A percentile compares a stretch with the other conserved stretches of the same genome.
These are phyloP conservation scores for Capsicum baccatum DNA, from an alignment of 257 asterid species.

Conservation along the genomic window DNA sequence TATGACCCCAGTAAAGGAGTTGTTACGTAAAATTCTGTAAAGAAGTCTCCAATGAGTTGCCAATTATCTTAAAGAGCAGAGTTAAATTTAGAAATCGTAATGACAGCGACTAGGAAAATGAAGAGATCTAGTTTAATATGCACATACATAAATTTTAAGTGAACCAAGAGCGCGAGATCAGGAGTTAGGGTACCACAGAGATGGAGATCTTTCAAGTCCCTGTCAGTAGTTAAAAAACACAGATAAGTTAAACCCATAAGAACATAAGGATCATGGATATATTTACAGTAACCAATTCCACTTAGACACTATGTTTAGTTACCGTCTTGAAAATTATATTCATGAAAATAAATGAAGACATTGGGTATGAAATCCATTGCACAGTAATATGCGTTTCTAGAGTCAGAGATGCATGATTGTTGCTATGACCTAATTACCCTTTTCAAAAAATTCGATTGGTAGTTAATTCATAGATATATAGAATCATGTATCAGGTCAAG, in stretches of 20 bases:
- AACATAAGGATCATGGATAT: conserved; percentile 3
- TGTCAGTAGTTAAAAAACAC: conserved; percentile 37
- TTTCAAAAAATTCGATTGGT: not conserved
- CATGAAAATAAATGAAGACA: conserved; percentile 20
- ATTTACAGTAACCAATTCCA: not conserved
- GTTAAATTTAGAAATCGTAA: not conserved
- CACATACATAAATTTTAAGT: conserved; percentile 69
- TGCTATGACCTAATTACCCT: not conserved
- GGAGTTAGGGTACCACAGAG: conserved; percentile 74
- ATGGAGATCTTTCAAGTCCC: conserved; percentile 75
- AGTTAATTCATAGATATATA: not conserved
- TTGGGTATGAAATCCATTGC: not conserved
- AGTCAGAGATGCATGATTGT: not conserved
- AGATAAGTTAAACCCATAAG: not conserved
- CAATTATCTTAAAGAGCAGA: not conserved
- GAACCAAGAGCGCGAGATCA: conserved; percentile 61
- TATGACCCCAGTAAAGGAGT: conserved; percentile 76
- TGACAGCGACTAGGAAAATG: not conserved
- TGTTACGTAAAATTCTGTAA: conserved; percentile 76
- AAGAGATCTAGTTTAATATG: conserved; percentile 1
- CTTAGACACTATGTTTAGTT: not conserved
- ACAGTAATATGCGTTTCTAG: not conserved
- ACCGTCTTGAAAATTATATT: not conserved
- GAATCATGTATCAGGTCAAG: conserved; percentile 11
- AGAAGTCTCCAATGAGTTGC: conserved; percentile 23